A percentile compares a stretch with the other conserved stretches of the same genome.
Conservation (phyloP, 2,329 filamentous ascomycete genomes). For the Rutstroemia sp. region DNA sequence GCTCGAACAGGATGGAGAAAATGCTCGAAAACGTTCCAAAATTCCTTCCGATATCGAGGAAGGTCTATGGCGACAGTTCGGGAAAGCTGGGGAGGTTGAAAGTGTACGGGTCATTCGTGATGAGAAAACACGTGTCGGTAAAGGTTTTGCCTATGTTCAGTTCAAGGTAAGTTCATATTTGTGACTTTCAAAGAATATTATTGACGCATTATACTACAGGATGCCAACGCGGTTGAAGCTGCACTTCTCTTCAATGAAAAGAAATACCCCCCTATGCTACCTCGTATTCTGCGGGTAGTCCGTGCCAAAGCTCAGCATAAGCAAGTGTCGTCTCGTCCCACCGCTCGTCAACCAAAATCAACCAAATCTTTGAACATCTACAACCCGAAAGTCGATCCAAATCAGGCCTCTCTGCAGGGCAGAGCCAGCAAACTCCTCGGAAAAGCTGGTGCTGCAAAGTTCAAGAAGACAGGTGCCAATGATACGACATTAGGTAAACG, state of each 20-base stretch:
- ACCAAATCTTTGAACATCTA: slow-evolving; percentile 37
- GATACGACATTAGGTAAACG: slow-evolving; percentile 19
- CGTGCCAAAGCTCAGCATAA: slow-evolving; percentile 52
- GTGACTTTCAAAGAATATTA: not conserved
- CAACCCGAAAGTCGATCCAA: slow-evolving; percentile 61
- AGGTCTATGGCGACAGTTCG: slow-evolving; percentile 79
- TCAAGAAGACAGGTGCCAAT: slow-evolving; percentile 28
- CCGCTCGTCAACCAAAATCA: slow-evolving; percentile 32
- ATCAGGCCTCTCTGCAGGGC: slow-evolving; percentile 65
- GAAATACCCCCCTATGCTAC: slow-evolving; percentile 91
- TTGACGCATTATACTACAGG: slow-evolving; percentile 36
- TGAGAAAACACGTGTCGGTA: slow-evolving; percentile 82
- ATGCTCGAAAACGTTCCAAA: slow-evolving; percentile 66
- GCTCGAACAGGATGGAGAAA: slow-evolving; percentile 56
- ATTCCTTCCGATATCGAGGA: slow-evolving; percentile 83
- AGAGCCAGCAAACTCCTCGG: slow-evolving; percentile 69
- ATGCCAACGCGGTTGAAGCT: slow-evolving; percentile 82
- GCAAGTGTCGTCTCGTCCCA: slow-evolving; percentile 23
- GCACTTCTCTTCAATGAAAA: slow-evolving; percentile 83
- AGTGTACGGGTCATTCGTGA: slow-evolving; percentile 90
- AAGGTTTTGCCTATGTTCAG: slow-evolving; percentile 96
- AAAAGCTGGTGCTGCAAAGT: slow-evolving; percentile 49
- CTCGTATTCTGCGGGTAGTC: slow-evolving; percentile 75
- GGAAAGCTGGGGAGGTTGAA: slow-evolving; percentile 74
- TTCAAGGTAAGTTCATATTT: slow-evolving; percentile 54